phyloP scores from a whole-genome alignment of 2,329 filamentous ascomycete genomes.

The Neoascochyta sp. region DNA sequence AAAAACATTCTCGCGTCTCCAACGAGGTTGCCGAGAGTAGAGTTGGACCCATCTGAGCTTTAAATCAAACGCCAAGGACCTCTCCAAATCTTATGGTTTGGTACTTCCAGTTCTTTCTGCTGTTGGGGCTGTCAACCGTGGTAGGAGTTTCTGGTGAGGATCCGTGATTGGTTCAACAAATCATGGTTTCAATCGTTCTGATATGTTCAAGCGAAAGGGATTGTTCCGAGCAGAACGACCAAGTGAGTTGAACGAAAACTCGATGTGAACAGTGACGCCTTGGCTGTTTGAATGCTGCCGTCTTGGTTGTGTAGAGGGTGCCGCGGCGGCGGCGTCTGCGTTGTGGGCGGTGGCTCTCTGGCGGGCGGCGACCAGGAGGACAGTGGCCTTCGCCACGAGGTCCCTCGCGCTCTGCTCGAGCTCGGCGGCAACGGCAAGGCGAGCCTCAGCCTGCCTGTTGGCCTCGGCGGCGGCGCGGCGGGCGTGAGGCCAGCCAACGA shows the following conservation, averaged over 20 bases:
- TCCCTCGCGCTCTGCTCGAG: neutral
- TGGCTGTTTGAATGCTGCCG: slow-evolving; percentile 1
- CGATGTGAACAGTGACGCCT: slow-evolving; percentile 1
- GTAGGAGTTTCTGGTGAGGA: slow-evolving; percentile 2
- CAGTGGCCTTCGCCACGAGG: too few relatives aligned
- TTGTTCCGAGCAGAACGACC: slow-evolving; percentile 1
- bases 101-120: neutral
- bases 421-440: neutral
- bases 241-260: too few relatives aligned
- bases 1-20: slow-evolving; percentile 4
- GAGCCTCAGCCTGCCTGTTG: neutral
- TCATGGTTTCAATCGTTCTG: slow-evolving; percentile 1
- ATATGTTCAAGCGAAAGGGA: neutral
- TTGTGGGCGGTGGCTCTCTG: neutral
- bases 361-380: slow-evolving; percentile 1
- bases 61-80: slow-evolving; percentile 1
- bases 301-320: slow-evolving; percentile 1
- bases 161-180: slow-evolving; percentile 2
- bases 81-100: slow-evolving; percentile 1
- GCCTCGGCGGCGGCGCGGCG: neutral
- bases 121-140: slow-evolving; percentile 3
- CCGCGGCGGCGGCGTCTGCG: neutral
- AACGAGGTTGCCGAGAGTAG: slow-evolving; percentile 1
- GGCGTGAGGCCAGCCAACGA: too few relatives aligned
- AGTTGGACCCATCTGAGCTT: slow-evolving; percentile 2